phyloP scores from a whole-genome alignment of 768 basidiomycete species.

The Boletus tylopilopsis region DNA sequence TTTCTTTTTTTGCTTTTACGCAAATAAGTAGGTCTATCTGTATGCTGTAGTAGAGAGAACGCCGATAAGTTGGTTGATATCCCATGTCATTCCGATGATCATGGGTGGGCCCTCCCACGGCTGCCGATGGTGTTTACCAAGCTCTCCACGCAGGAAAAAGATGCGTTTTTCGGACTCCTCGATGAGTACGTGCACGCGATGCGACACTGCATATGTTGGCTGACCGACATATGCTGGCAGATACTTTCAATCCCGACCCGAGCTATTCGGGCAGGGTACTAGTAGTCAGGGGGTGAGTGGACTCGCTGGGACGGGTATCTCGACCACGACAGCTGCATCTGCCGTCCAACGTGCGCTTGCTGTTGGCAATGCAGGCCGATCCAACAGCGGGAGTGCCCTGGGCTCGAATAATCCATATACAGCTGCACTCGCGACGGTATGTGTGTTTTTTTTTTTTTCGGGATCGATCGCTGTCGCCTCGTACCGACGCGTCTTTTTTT shows the following conservation, averaged over 20 bases:
- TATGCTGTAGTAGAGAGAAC: constrained; percentile 31
- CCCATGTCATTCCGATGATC: neutral
- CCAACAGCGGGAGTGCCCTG: constrained; percentile 32
- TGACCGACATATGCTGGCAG: constrained; percentile 34
- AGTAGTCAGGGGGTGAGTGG: constrained; percentile 14
- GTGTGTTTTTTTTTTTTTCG: constrained; percentile 3
- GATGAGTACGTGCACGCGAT: constrained; percentile 55
- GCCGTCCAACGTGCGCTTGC: constrained; percentile 45
- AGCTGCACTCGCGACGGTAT: constrained; percentile 26
- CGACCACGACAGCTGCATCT: constrained; percentile 34
- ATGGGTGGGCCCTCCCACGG: neutral
- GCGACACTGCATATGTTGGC: neutral
- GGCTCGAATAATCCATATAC: constrained; percentile 25
- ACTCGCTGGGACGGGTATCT: constrained; percentile 18
- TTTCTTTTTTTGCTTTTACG: constrained; percentile 17
- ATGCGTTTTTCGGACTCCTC: constrained; percentile 75
- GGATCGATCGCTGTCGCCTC: too few relatives aligned
- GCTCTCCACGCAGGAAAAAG: constrained; percentile 64
- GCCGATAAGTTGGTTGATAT: constrained; percentile 9
- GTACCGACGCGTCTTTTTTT: too few relatives aligned
- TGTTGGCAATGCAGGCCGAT: too few relatives aligned
- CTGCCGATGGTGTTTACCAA: constrained; percentile 66
- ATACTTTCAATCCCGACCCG: constrained; percentile 72
- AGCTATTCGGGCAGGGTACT: constrained; percentile 43
- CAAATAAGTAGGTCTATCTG: constrained; percentile 28